phyloP scores from a whole-genome alignment of 306 rosid species.

The Pyrus bretschneideri region DNA sequence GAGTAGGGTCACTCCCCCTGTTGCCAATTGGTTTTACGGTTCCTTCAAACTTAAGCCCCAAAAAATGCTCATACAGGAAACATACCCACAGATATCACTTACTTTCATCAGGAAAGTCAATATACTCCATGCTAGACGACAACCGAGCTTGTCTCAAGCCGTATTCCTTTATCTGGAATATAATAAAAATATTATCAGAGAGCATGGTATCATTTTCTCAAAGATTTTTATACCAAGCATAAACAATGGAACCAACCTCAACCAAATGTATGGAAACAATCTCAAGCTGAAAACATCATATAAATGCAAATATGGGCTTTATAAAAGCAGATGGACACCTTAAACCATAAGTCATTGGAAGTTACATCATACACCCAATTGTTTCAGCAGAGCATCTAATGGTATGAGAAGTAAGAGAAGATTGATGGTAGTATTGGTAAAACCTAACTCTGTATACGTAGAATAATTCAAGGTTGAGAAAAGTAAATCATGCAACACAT shows the following conservation, averaged over 20 bases:
- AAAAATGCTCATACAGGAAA: neutral
- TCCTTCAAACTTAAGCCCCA: neutral
- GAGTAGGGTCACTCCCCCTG: too few species aligned
- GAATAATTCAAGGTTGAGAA: neutral
- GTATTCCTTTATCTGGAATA: slow-evolving; percentile 43
- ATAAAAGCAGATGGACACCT: neutral
- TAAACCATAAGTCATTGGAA: neutral
- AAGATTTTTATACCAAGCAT: neutral
- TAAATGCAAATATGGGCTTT: neutral
- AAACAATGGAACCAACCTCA: neutral
- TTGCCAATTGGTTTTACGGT: too few species aligned
- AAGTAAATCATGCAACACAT: neutral
- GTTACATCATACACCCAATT: neutral
- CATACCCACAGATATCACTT: slow-evolving; percentile 9
- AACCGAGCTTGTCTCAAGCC: slow-evolving; percentile 17
- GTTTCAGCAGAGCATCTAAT: neutral
- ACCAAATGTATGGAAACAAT: neutral
- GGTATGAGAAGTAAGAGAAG: neutral
- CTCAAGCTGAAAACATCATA: neutral
- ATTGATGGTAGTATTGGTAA: neutral
- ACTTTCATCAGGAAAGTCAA: slow-evolving; percentile 76
- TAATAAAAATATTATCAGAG: slow-evolving; percentile 2
- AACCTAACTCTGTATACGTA: neutral
- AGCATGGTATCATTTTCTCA: neutral
- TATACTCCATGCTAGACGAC: slow-evolving; percentile 36